phyloP scores from a whole-genome alignment of 2,329 filamentous ascomycete genomes.

The Trichothecium roseum region DNA sequence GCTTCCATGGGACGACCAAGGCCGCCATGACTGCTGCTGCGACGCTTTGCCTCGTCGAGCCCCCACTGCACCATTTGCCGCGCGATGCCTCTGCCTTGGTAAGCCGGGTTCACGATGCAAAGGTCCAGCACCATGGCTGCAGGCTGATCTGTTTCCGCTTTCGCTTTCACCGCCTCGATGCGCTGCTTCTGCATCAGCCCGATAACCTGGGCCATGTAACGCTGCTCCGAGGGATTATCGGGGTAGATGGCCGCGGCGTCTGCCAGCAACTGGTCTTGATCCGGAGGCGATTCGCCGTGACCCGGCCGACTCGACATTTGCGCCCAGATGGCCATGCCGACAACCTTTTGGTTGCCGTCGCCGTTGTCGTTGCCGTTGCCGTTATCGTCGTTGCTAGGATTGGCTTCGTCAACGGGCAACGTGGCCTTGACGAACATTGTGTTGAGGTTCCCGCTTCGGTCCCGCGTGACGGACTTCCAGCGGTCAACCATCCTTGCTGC shows the following conservation, averaged over 20 bases:
- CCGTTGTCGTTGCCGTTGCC: conserved; percentile 25
- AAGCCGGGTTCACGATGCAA: conserved; percentile 41
- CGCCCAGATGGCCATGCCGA: conserved; percentile 43
- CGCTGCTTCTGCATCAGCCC: conserved; percentile 32
- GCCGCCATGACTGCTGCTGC: conserved; percentile 16
- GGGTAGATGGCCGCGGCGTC: conserved; percentile 19
- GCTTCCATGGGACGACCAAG: conserved; percentile 25
- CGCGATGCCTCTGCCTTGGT: conserved; percentile 39
- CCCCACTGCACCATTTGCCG: conserved; percentile 35
- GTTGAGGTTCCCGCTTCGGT: conserved; percentile 34
- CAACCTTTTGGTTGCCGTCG: conserved; percentile 19
- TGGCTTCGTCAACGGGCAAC: conserved; percentile 14
- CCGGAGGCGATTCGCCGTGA: conserved; percentile 27
- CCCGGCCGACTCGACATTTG: conserved; percentile 39
- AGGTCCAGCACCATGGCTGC: conserved; percentile 39
- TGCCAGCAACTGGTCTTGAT: background rate
- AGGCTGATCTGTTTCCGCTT: conserved; percentile 23
- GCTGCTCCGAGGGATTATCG: conserved; percentile 30
- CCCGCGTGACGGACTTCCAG: conserved; percentile 25
- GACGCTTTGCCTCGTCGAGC: conserved; percentile 26
- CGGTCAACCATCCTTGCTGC: conserved; percentile 27
- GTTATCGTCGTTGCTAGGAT: conserved; percentile 21
- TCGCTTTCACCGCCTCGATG: conserved; percentile 28
- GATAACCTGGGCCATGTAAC: conserved; percentile 33
- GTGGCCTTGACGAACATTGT: conserved; percentile 45